A percentile compares a stretch with the other conserved stretches of the same genome.
These are phyloP conservation scores for Primulina tabacum DNA, from an alignment of 257 asterid species.

Conservation along the genomic window DNA sequence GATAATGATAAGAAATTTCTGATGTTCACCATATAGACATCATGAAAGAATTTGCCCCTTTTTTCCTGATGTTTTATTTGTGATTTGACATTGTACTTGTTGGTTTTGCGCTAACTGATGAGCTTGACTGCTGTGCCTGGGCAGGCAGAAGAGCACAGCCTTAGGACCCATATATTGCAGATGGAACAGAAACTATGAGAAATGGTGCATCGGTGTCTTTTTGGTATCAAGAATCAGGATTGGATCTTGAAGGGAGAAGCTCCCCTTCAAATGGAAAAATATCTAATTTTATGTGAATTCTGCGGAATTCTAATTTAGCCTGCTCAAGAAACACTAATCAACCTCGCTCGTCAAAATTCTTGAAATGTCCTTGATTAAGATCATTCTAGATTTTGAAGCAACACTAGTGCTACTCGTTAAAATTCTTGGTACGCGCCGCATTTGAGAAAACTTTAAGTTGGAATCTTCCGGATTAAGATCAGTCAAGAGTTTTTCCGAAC, in stretches of 20 bases:
- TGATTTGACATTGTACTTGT: not conserved
- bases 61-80: not conserved
- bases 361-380: not conserved
- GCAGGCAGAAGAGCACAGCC: conserved; percentile 61
- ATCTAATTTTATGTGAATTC: not conserved
- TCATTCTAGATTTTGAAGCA: not conserved
- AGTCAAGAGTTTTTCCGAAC: conserved; percentile 16
- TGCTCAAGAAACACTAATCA: not conserved
- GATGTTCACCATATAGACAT: not conserved
- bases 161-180: conserved; percentile 50
- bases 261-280: not conserved
- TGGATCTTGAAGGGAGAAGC: not conserved
- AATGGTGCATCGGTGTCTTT: conserved; percentile 21
- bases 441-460: not conserved
- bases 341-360: not conserved
- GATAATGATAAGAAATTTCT: not conserved
- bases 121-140: conserved; percentile 20
- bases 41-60: not conserved
- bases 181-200: conserved; percentile 31
- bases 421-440: not conserved
- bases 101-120: conserved; percentile 3
- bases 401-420: not conserved
- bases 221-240: conserved; percentile 21
- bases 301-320: not conserved
- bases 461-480: not conserved